A percentile compares a stretch with the other conserved stretches of the same genome.
These are phyloP conservation scores for Drechslerella dactyloides DNA, from an alignment of 2,329 filamentous ascomycete genomes.

Conservation along the genomic window DNA sequence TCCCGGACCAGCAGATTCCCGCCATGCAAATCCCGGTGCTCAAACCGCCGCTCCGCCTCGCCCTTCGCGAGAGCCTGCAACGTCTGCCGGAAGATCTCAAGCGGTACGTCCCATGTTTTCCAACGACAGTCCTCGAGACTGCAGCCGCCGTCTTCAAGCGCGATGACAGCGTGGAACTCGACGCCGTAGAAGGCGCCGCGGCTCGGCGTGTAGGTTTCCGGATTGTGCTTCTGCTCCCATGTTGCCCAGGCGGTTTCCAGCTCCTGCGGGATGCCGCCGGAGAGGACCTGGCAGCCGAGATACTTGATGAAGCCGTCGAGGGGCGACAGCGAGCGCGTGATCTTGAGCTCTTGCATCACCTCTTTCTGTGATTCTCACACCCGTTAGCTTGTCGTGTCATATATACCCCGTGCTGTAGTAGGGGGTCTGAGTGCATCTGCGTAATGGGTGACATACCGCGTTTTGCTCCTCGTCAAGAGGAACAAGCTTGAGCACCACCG, in stretches of 20 bases:
- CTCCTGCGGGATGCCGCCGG: slow-evolving; percentile 13
- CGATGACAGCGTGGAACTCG: slow-evolving; percentile 36
- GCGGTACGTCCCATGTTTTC: slow-evolving; percentile 38
- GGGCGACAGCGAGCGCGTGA: slow-evolving; percentile 27
- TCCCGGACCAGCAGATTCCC: slow-evolving; percentile 30
- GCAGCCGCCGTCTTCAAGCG: slow-evolving; percentile 43
- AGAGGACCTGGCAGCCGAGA: slow-evolving; percentile 37
- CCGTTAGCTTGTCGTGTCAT: slow-evolving; percentile 2
- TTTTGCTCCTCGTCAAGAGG: slow-evolving; percentile 23
- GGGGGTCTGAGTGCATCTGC: neutral
- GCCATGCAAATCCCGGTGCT: slow-evolving; percentile 35
- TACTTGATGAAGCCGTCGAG: slow-evolving; percentile 37
- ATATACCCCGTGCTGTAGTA: no score
- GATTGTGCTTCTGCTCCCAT: slow-evolving; percentile 19
- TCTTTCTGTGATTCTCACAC: slow-evolving; percentile 10
- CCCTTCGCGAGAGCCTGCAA: slow-evolving; percentile 19
- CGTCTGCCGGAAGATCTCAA: slow-evolving; percentile 37
- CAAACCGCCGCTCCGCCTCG: slow-evolving; percentile 21
- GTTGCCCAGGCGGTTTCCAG: slow-evolving; percentile 25
- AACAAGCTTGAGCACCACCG: slow-evolving; percentile 29
- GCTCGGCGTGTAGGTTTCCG: slow-evolving; percentile 1
- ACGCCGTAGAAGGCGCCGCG: slow-evolving; percentile 3
- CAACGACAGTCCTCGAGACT: slow-evolving; percentile 26
- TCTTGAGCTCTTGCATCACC: slow-evolving; percentile 37
- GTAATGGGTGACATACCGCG: slow-evolving; percentile 13